Conservation (phyloP, 345 rosid species). For the Salix koriyanagi region DNA sequence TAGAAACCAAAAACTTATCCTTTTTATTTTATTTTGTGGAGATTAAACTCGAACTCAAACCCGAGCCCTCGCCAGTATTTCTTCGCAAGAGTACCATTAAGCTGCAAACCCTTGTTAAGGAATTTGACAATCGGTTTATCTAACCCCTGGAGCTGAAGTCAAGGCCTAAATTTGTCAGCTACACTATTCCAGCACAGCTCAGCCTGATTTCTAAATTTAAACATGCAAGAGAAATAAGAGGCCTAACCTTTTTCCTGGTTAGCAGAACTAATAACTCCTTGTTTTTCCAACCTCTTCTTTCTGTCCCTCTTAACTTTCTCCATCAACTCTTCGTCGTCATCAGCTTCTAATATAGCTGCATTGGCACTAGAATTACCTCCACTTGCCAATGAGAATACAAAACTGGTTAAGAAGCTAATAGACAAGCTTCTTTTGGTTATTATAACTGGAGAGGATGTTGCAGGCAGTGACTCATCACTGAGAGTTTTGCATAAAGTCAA, state of each 20-base stretch:
- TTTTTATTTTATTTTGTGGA: too few species aligned
- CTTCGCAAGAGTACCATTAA: too few species aligned
- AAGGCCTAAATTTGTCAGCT: too few species aligned
- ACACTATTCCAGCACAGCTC: too few species aligned
- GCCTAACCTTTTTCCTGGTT: slow-evolving; percentile 62
- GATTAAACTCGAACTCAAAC: too few species aligned
- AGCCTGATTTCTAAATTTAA: too few species aligned
- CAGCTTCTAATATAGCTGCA: slow-evolving; percentile 90
- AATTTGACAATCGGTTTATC: too few species aligned
- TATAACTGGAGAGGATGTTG: slow-evolving; percentile 21
- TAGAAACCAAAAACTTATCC: too few species aligned
- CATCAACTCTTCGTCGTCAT: slow-evolving; percentile 81
- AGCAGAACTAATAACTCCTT: slow-evolving; percentile 65
- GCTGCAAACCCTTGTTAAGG: too few species aligned
- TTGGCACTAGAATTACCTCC: slow-evolving; percentile 34
- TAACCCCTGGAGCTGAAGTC: too few species aligned
- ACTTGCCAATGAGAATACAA: slow-evolving; percentile 40
- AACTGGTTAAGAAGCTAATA: slow-evolving; percentile 42
- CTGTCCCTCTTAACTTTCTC: slow-evolving; percentile 84
- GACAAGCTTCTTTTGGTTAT: slow-evolving; percentile 54
- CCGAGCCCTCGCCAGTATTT: too few species aligned
- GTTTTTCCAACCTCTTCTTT: slow-evolving; percentile 83
- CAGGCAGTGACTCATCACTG: slow-evolving; percentile 20
- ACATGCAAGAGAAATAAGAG: not conserved
- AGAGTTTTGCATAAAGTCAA: slow-evolving; percentile 36